These are phyloP conservation scores for Phylloporus arenicola DNA, from an alignment of 768 basidiomycete genomes.

Conservation along the genomic window DNA sequence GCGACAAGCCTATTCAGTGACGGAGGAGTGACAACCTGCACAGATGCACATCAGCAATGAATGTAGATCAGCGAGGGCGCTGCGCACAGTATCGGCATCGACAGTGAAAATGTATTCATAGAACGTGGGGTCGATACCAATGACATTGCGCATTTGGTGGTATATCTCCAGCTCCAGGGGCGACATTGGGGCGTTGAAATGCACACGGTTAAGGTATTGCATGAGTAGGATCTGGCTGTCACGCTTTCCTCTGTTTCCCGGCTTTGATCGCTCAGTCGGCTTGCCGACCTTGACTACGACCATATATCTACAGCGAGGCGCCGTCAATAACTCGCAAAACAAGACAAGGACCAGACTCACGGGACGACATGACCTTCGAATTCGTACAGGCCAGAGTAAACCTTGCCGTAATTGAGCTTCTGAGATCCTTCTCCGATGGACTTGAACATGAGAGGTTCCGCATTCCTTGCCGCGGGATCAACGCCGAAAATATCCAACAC, in stretches of 20 bases:
- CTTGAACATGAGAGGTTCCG: slow-evolving; percentile 63
- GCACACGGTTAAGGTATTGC: slow-evolving; percentile 65
- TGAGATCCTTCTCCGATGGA: slow-evolving; percentile 63
- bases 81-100: slow-evolving; percentile 60
- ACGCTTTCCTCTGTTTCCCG: slow-evolving; percentile 65
- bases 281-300: slow-evolving; percentile 65
- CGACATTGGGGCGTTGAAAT: slow-evolving; percentile 62
- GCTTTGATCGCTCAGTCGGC: slow-evolving; percentile 58
- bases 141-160: slow-evolving; percentile 71
- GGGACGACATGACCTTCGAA: slow-evolving; percentile 68
- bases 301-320: slow-evolving; percentile 39
- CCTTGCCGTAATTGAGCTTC: slow-evolving; percentile 65
- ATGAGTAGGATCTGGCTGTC: slow-evolving; percentile 63
- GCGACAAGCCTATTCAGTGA: slow-evolving; percentile 69
- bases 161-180: slow-evolving; percentile 67
- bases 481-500: slow-evolving; percentile 65
- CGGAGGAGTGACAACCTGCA: slow-evolving; percentile 54
- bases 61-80: not conserved
- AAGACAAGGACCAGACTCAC: slow-evolving; percentile 28
- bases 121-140: slow-evolving; percentile 70
- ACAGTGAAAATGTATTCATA: slow-evolving; percentile 73
- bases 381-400: slow-evolving; percentile 67
- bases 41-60: slow-evolving; percentile 10
- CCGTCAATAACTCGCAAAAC: not conserved
- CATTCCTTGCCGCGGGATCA: slow-evolving; percentile 55